Evolutionary conservation across 2,329 filamentous ascomycete genomes (phyloP), one percentile per base, ranked within the genome.

Genomic region (Penicillium sp.): DNA sequence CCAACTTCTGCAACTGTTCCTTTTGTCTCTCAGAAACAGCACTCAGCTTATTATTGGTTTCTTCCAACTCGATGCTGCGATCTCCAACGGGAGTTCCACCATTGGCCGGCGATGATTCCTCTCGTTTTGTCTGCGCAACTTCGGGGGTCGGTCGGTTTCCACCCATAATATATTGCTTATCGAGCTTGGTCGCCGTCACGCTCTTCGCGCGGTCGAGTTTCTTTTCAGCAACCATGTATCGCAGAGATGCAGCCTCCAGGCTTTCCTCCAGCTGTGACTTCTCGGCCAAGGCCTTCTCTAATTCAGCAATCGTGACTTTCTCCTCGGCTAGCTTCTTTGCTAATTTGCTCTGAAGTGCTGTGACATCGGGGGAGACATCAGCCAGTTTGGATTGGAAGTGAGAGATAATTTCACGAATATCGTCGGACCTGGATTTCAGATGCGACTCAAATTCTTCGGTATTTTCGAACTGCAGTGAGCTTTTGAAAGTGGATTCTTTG

Each of bases 171-270:
- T 92, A 91, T 73, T 96, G 90, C 64, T 90, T 88, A 69, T 97
- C 94, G 53, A 99, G 74, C 69, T 95, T 96, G 55, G 92, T 89
- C 1, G 96, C 91, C 51, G 95, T 91, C 14, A 85, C 77, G 67
- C 94, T 99, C 72, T 90, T 92, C 22, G 88, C 84, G 39, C 94
- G 85, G 69, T 99, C 94, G 46, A 97, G 79, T 69, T 91, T 94
- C 76, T 95, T 95, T 70, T 99, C 94, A 0, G 94, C 94, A 61
- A 95, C 89, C 77, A 97, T 90, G 66, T 95, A 97, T 58, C 94
- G 84, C 53, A 95, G 79, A 5, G 91, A 95, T 14, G 92, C 94
- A 30, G 84, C 87, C 67, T 97, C 92, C 18, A 97, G 79, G 56
- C 92, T 88, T 64, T 94, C 89, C 42, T 90, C 90, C 3, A 96